Percentiles rank a stretch among this genome's conserved stretches.
Conservation (phyloP, 2,329 filamentous ascomycete species). For the Akanthomyces lecanii region DNA sequence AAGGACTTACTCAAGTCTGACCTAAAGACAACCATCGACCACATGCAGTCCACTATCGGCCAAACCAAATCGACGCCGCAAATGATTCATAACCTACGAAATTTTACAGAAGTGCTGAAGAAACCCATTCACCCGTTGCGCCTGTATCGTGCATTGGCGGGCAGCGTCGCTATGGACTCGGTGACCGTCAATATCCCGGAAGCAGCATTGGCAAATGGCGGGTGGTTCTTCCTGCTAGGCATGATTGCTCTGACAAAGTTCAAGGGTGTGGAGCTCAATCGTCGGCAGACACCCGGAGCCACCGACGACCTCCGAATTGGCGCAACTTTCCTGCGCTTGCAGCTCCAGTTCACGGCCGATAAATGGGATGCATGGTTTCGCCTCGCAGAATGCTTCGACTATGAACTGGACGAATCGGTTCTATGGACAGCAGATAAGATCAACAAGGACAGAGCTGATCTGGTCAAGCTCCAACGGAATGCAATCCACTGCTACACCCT, state of each 20-base stretch:
- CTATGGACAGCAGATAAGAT: constrained; percentile 89
- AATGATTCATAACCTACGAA: constrained; percentile 80
- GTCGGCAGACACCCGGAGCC: constrained; percentile 71
- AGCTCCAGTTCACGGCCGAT: constrained; percentile 75
- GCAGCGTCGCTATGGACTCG: constrained; percentile 69
- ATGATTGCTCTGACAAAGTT: constrained; percentile 87
- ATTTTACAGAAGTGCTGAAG: constrained; percentile 77
- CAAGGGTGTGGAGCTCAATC: constrained; percentile 62
- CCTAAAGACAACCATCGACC: constrained; percentile 83
- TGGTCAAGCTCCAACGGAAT: constrained; percentile 71
- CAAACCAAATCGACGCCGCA: constrained; percentile 72
- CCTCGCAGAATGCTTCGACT: constrained; percentile 80
- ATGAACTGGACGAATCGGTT: constrained; percentile 80
- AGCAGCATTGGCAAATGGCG: constrained; percentile 68
- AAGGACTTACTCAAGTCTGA: constrained; percentile 91
- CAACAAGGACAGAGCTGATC: constrained; percentile 73
- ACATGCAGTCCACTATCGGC: constrained; percentile 84
- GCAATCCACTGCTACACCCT: constrained; percentile 77
- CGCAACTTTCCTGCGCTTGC: constrained; percentile 72
- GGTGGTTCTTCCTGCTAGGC: constrained; percentile 90
- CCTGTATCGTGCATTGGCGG: constrained; percentile 75
- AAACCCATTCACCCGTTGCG: constrained; percentile 77
- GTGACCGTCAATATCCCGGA: constrained; percentile 65
- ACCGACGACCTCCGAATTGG: constrained; percentile 82
- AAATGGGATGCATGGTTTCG: constrained; percentile 91